phyloP scores from a whole-genome alignment of 1,284 basidiomycete genomes.

The Pulveroboletus sp. region DNA sequence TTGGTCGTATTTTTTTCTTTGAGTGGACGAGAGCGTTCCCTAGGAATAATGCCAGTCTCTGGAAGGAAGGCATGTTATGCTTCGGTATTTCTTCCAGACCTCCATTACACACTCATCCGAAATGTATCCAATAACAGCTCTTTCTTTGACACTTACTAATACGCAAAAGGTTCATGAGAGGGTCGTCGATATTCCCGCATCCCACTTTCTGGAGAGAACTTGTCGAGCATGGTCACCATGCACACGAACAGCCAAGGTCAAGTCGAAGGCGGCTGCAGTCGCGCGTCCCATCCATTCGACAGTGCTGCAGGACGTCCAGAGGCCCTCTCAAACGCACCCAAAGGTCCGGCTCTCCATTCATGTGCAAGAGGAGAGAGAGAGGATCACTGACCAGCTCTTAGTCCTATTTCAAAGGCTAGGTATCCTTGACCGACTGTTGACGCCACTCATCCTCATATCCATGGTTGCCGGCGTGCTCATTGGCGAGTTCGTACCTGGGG shows the following conservation, averaged over 20 bases:
- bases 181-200: neutral
- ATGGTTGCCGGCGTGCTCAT: conserved; percentile 84
- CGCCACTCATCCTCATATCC: conserved; percentile 68
- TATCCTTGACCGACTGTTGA: conserved; percentile 68
- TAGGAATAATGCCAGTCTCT: no score
- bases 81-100: no score
- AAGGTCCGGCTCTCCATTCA: conserved; percentile 4
- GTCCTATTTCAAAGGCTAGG: conserved; percentile 49
- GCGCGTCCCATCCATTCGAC: neutral
- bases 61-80: no score
- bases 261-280: neutral
- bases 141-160: neutral
- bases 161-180: no score
- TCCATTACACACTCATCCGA: no score
- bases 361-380: neutral
- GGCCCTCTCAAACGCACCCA: neutral
- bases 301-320: neutral
- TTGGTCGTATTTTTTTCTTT: no score
- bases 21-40: no score
- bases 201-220: neutral
- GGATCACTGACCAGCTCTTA: conserved; percentile 18
- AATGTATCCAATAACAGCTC: neutral
- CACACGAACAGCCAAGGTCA: neutral
- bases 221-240: neutral
- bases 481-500: conserved; percentile 58